Conservation (phyloP, 208 protist genomes). For the Acanthamoeba healyi region DNA sequence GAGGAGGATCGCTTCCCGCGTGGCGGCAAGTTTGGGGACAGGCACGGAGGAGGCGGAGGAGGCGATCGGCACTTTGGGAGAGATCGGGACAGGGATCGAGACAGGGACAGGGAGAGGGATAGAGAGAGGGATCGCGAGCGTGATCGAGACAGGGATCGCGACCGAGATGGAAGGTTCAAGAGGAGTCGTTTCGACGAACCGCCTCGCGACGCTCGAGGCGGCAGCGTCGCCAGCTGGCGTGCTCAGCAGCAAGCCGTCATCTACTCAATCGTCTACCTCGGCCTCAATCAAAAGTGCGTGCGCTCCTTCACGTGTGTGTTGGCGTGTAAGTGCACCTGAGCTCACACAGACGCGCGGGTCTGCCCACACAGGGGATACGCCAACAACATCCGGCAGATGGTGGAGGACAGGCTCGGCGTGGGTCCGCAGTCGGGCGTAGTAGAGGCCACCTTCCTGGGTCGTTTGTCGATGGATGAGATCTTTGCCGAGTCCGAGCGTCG, state of each 20-base stretch:
- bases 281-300: slow-evolving; percentile 36
- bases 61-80: not conserved
- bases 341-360: not conserved
- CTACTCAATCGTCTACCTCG: slow-evolving; percentile 47
- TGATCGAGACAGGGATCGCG: not conserved
- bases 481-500: slow-evolving; percentile 28
- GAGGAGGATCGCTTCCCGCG: not conserved
- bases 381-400: slow-evolving; percentile 61
- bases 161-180: not conserved
- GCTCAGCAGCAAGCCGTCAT: slow-evolving; percentile 24
- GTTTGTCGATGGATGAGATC: slow-evolving; percentile 44
- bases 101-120: not conserved
- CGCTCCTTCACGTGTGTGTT: not conserved
- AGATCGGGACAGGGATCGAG: not conserved
- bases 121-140: not conserved
- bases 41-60: not conserved
- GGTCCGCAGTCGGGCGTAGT: slow-evolving; percentile 37
- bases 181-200: slow-evolving; percentile 59
- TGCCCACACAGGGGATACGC: slow-evolving; percentile 39
- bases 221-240: not conserved
- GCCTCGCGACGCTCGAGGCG: not conserved
- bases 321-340: not conserved
- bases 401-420: slow-evolving; percentile 55
- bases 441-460: slow-evolving; percentile 45
- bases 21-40: not conserved